phyloP scores from a whole-genome alignment of 2,329 filamentous ascomycete species.

The Diaporthe vexans region DNA sequence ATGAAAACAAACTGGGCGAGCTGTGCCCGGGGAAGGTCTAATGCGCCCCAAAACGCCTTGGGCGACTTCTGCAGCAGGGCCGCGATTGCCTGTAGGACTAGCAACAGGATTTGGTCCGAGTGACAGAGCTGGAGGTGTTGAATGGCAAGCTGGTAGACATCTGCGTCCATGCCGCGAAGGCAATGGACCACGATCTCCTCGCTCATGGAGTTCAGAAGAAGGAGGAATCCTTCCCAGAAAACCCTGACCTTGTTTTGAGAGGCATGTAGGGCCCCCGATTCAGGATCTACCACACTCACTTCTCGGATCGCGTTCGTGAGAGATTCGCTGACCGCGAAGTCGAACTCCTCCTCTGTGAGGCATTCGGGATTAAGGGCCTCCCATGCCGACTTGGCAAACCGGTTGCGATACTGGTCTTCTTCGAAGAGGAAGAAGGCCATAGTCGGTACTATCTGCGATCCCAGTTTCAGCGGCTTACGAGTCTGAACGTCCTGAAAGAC shows the following conservation, averaged over 20 bases:
- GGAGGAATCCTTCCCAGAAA: slow-evolving; percentile 84
- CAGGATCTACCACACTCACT: slow-evolving; percentile 30
- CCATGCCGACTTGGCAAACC: slow-evolving; percentile 80
- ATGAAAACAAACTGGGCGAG: slow-evolving; percentile 88
- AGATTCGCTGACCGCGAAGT: slow-evolving; percentile 86
- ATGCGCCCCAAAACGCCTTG: slow-evolving; percentile 88
- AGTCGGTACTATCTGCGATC: slow-evolving; percentile 80
- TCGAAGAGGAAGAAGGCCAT: slow-evolving; percentile 90
- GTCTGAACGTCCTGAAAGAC: slow-evolving; percentile 86
- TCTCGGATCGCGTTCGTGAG: slow-evolving; percentile 73
- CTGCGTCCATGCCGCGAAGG: slow-evolving; percentile 83
- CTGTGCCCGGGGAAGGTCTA: slow-evolving; percentile 83
- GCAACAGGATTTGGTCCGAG: slow-evolving; percentile 72
- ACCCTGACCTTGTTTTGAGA: slow-evolving; percentile 70
- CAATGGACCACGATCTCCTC: slow-evolving; percentile 82
- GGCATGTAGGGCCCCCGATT: slow-evolving; percentile 22
- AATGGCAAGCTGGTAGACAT: slow-evolving; percentile 74
- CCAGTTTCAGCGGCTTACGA: slow-evolving; percentile 83
- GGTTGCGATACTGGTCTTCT: slow-evolving; percentile 71
- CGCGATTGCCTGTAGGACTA: slow-evolving; percentile 79
- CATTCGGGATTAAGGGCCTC: slow-evolving; percentile 71
- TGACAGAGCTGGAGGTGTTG: slow-evolving; percentile 66
- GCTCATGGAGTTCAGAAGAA: slow-evolving; percentile 81
- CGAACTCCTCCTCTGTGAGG: slow-evolving; percentile 81
- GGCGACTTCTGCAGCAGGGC: slow-evolving; percentile 81